Percentiles rank a stretch among this genome's conserved stretches.
These are phyloP conservation scores for Eutrema heterophyllum DNA, from an alignment of 345 rosid species.

Conservation along the genomic window DNA sequence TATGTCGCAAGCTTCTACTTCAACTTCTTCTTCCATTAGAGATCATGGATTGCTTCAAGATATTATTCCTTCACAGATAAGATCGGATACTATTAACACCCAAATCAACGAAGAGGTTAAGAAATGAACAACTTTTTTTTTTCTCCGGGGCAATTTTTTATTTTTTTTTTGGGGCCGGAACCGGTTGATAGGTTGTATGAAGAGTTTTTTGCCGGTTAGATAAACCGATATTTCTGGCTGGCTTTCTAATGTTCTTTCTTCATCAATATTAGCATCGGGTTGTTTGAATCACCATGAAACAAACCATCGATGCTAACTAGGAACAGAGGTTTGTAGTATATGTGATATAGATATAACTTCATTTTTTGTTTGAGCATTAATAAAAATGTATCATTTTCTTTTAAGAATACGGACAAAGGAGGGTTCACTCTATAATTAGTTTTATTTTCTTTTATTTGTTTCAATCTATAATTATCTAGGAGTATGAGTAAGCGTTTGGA, in stretches of 20 bases:
- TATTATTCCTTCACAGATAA: constrained; percentile 72
- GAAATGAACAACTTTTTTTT: constrained; percentile 1
- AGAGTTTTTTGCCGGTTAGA: constrained; percentile 27
- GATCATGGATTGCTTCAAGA: constrained; percentile 94
- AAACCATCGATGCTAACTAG: constrained; percentile 18
- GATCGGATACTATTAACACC: constrained; percentile 12
- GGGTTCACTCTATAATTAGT: neutral
- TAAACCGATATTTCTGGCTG: constrained; percentile 3
- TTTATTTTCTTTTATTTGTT: neutral
- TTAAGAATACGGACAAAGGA: neutral
- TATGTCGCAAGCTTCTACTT: constrained; percentile 26
- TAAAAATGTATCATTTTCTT: neutral
- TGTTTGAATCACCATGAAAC: constrained; percentile 4
- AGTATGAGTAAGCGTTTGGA: neutral
- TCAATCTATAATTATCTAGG: neutral
- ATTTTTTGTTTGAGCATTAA: neutral
- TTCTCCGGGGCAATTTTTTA: neutral
- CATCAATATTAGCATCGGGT: constrained; percentile 20
- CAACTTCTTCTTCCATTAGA: constrained; percentile 29
- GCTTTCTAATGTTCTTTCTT: constrained; percentile 13
- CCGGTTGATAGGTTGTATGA: constrained; percentile 14
- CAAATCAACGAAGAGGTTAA: constrained; percentile 17
- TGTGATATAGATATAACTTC: constrained; percentile 22
- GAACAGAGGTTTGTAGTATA: constrained; percentile 26
- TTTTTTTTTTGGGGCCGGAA: constrained; percentile 12